Conservation (phyloP, 2,329 filamentous ascomycete genomes). For the Dryadomyces quercus-mongolicae region DNA sequence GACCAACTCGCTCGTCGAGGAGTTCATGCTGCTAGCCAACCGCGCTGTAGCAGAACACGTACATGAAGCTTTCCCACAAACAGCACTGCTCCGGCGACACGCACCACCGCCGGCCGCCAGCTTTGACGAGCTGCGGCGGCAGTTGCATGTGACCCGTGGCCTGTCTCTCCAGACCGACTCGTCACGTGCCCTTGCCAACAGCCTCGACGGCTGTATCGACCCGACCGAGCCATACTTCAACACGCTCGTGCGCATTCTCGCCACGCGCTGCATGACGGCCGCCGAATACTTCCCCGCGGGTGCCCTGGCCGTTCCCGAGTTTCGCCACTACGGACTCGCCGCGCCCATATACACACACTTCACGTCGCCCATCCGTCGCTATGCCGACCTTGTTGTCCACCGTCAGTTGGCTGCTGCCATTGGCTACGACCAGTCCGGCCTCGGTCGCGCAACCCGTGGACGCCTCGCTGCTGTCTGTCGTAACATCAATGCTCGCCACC, state of each 20-base stretch:
- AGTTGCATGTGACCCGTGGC: slow-evolving; percentile 58
- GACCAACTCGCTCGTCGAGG: slow-evolving; percentile 95
- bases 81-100: slow-evolving; percentile 85
- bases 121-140: slow-evolving; percentile 86
- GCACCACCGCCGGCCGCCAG: slow-evolving; percentile 87
- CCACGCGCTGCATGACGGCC: slow-evolving; percentile 97
- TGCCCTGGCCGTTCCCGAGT: slow-evolving; percentile 84
- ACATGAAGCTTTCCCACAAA: slow-evolving; percentile 86
- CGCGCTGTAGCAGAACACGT: slow-evolving; percentile 86
- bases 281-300: slow-evolving; percentile 97
- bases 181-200: slow-evolving; percentile 87
- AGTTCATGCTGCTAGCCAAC: slow-evolving; percentile 99
- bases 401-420: slow-evolving; percentile 85
- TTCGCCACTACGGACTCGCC: slow-evolving; percentile 92
- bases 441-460: slow-evolving; percentile 67
- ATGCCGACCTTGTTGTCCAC: slow-evolving; percentile 79
- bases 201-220: slow-evolving; percentile 75
- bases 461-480: slow-evolving; percentile 90
- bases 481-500: slow-evolving; percentile 95
- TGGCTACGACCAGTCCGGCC: slow-evolving; percentile 76
- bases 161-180: slow-evolving; percentile 74
- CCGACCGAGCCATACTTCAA: slow-evolving; percentile 88
- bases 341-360: slow-evolving; percentile 98
- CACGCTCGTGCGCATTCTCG: slow-evolving; percentile 92
- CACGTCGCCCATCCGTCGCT: slow-evolving; percentile 91